Base-by-base conservation (phyloP, 371 early-diverging fungal genomes). In the Syncephalastrum sp. region DNA sequence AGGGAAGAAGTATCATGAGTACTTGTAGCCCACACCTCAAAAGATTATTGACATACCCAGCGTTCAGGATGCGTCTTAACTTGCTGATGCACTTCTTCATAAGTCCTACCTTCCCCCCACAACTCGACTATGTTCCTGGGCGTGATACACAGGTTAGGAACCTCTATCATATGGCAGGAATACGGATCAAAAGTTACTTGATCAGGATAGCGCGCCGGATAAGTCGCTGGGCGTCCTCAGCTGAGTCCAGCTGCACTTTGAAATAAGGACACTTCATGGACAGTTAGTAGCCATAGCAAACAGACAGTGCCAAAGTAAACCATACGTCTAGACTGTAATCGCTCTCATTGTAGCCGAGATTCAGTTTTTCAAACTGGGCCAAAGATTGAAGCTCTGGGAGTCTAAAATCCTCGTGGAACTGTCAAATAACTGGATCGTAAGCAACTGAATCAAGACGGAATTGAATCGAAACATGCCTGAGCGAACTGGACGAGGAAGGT, bases 151-250 rank as follows among this genome's bases (percentile, higher is more conserved):
- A 23, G 19, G 44, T n/a, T 12, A 41, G 42, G 0, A 14, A 21
- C 21, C 21, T 21, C 21, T 27, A 6, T 3, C 5, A 19, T 25
- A 7, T 43, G 12, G 21, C 0, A 8, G 3, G 15, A 16, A 42
- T 41, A 14, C 3, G 14, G 1, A 29, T 46, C 25, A 51, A 6
- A 57, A 44, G 70, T 63, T 67, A 94, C 88, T 87, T 92, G 59
- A 91, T 83, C 42, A 97, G 83, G 53, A 96, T 94, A 2, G 92
- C 83, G n/a, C 96, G 82, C 54, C 80, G 80, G 4, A 93, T 72
- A n/a, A 97, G 82, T 57, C 79, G 79, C 13, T 66, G 72, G 4
- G 96, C 96, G 42, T 86, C 82, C 46, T 82, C 86, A 8, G 82
- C 84, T 2, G 81, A 81, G 15, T 79, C 81, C n/a, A 94, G 65